Evolutionary conservation across 2,329 filamentous ascomycete genomes (phyloP), one percentile per base, ranked within the genome.

Genomic region (Xylariaceae sp.): DNA sequence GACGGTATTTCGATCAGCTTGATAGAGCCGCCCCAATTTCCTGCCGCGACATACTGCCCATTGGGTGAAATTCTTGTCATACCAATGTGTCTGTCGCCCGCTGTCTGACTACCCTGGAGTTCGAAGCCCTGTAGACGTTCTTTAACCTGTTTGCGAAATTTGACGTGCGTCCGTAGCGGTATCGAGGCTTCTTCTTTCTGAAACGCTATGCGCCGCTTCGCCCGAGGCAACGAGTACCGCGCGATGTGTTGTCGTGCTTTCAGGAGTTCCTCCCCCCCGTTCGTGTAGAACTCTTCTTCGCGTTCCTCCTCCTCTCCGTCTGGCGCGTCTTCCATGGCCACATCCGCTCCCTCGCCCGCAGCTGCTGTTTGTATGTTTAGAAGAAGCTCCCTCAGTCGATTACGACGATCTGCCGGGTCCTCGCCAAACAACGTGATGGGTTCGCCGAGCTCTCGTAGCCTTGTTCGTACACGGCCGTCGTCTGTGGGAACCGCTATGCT

Each of bases 381-480:
- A 19, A 96, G 69, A 18, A 96, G 69, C 55, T 89, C 86, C 49
- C 93, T 81, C 56, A 98, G 66, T 50, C 93, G 81, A 59, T 95
- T 90, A 69, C 94, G 78, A 45, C 93, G 76, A 55, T 97, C 91
- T 19, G 79, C 83, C 1, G 84, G 83, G 0, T 87, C 88, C 68
- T 98, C 93, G 44, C 90, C 93, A 51, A 98, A 98, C 0, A 97
- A 74, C 0, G 91, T 98, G 41, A 97, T 82, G 9, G 93, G 93
- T 60, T 98, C 87, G n/a, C 87, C 89, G 49, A 95, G 75, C 56
- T 93, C 85, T 51, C 93, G 82, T 44, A 97, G 76, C 51, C 80
- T 82, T 29, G 81, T 74, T 46, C 89, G 86, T 36, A 98, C 90
- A 55, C 87, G 81, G 47, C 78, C 83, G 71, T 98, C 93, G 62